A percentile compares a stretch with the other conserved stretches of the same genome.
These are phyloP conservation scores for Phaffia australis DNA, from an alignment of 768 basidiomycete species.

Conservation along the genomic window DNA sequence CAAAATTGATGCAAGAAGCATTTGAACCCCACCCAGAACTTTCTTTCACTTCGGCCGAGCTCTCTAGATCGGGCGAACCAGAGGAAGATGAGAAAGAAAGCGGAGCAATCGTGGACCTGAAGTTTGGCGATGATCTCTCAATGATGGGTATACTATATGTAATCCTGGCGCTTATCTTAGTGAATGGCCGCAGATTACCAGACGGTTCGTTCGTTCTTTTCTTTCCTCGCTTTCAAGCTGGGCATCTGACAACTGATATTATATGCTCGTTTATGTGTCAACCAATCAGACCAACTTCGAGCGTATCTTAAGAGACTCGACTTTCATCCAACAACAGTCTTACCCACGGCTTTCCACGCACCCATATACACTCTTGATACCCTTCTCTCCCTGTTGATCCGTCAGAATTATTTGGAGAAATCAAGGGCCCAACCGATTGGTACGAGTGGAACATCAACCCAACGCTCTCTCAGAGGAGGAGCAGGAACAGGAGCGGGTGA, in stretches of 20 bases:
- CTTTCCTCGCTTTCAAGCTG: not conserved
- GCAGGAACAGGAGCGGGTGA: slow-evolving; percentile 37
- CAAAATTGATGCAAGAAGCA: slow-evolving; percentile 44
- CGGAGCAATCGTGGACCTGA: slow-evolving; percentile 40
- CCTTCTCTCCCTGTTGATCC: slow-evolving; percentile 54
- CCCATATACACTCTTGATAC: slow-evolving; percentile 49
- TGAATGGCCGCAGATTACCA: slow-evolving; percentile 58
- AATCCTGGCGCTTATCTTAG: slow-evolving; percentile 72
- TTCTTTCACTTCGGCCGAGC: slow-evolving; percentile 47
- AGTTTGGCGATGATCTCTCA: slow-evolving; percentile 45
- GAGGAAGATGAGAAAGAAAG: slow-evolving; percentile 48
- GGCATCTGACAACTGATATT: not conserved
- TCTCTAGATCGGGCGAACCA: slow-evolving; percentile 45
- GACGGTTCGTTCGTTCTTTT: slow-evolving; percentile 51
- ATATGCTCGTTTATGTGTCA: not conserved
- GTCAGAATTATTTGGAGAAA: slow-evolving; percentile 71
- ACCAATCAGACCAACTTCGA: slow-evolving; percentile 56
- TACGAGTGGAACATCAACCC: slow-evolving; percentile 9
- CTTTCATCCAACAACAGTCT: slow-evolving; percentile 44
- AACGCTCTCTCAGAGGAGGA: slow-evolving; percentile 33
- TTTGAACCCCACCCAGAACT: slow-evolving; percentile 37
- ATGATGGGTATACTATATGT: slow-evolving; percentile 63
- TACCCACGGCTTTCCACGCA: slow-evolving; percentile 50
- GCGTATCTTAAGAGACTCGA: slow-evolving; percentile 58
- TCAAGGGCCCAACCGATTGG: slow-evolving; percentile 10